Conservation (phyloP, 164 flowering plant species). For the Macadamia tetraphylla region DNA sequence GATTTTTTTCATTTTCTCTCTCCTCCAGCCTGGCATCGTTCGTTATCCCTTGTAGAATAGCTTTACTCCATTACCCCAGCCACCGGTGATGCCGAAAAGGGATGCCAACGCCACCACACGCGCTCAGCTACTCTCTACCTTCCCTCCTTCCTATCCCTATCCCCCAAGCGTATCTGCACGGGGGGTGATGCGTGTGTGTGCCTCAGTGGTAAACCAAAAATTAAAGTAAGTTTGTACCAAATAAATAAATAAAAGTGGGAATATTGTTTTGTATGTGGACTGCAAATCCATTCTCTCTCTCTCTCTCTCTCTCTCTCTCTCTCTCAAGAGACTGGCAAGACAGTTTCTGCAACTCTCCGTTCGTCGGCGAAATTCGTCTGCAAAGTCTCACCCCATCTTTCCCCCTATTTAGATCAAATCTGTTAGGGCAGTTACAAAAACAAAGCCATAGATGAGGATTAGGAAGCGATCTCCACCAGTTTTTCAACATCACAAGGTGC, state of each 20-base stretch:
- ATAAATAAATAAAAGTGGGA: too few relatives aligned
- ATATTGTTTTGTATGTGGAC: neutral
- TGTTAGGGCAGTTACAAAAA: too few relatives aligned
- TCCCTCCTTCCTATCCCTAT: too few relatives aligned
- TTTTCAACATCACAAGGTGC: neutral
- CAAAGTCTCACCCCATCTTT: neutral
- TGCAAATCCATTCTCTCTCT: too few relatives aligned
- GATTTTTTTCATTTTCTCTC: too few relatives aligned
- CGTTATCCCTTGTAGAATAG: neutral
- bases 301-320: too few relatives aligned
- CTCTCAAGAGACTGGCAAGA: too few relatives aligned
- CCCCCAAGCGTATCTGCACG: neutral
- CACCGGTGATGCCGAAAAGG: neutral
- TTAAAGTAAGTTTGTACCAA: too few relatives aligned
- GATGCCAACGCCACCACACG: neutral
- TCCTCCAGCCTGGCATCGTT: too few relatives aligned
- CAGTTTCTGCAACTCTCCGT: neutral
- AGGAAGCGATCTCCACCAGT: conserved; percentile 3
- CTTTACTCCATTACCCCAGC: neutral
- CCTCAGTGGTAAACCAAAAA: too few relatives aligned
- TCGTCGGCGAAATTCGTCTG: neutral
- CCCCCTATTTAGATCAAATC: neutral
- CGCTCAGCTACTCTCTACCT: neutral
- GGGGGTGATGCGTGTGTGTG: neutral
- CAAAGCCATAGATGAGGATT: conserved; percentile 2